phyloP scores from a whole-genome alignment of 1,284 basidiomycete genomes.

The Rhodotorula glutinis region DNA sequence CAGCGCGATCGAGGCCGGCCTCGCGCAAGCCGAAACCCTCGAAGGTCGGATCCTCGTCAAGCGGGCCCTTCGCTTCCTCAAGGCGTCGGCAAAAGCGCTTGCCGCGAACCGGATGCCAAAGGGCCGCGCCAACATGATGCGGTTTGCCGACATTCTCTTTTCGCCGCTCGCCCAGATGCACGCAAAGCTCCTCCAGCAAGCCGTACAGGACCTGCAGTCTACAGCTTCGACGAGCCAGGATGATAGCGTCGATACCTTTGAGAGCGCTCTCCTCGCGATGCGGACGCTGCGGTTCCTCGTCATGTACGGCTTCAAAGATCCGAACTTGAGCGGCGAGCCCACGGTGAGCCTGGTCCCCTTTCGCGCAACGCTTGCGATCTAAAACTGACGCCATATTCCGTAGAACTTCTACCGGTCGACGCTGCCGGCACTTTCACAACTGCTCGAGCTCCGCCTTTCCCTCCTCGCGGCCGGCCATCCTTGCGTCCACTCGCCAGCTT shows the following conservation, averaged over 20 bases:
- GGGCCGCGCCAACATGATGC: slow-evolving; percentile 35
- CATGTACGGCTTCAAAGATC: slow-evolving; percentile 38
- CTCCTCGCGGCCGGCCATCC: slow-evolving; percentile 15
- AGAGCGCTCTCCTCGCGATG: slow-evolving; percentile 35
- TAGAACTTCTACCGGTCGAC: slow-evolving; percentile 34
- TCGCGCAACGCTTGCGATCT: background rate
- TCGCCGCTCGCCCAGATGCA: slow-evolving; percentile 18
- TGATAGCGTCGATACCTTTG: slow-evolving; percentile 1
- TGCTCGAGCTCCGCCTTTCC: slow-evolving; percentile 26
- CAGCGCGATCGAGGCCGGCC: slow-evolving; percentile 27
- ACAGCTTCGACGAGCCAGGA: background rate
- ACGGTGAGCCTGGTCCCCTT: slow-evolving; percentile 7
- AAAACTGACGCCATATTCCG: background rate
- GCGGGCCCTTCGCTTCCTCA: slow-evolving; percentile 39
- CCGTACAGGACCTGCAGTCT: slow-evolving; percentile 17
- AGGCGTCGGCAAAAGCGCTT: slow-evolving; percentile 39
- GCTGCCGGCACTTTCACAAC: slow-evolving; percentile 21
- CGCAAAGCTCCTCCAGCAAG: slow-evolving; percentile 7
- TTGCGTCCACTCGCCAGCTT: background rate
- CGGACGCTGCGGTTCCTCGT: slow-evolving; percentile 36
- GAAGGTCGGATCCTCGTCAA: slow-evolving; percentile 32
- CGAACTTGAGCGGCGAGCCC: slow-evolving; percentile 9
- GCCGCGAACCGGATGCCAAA: slow-evolving; percentile 40
- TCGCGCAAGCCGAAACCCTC: slow-evolving; percentile 10
- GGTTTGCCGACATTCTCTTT: slow-evolving; percentile 29